Percentiles rank a stretch among this genome's conserved stretches.
phyloP scores from a whole-genome alignment of 176 grass and related monocot genomes.

The Puya raimondii region DNA sequence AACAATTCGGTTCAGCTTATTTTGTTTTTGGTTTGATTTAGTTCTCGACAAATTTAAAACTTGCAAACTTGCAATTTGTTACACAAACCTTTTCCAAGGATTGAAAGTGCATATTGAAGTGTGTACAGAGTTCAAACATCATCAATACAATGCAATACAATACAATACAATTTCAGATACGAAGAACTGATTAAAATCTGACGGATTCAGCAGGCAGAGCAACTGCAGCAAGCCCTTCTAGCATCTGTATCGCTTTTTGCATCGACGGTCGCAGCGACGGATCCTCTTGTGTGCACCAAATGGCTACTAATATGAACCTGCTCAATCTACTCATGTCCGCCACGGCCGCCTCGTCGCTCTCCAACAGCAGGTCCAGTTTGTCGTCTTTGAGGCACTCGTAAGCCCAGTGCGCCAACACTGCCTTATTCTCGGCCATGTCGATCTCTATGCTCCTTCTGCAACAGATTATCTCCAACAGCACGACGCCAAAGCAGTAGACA shows the following conservation, averaged over 20 bases:
- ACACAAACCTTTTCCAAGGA: no score
- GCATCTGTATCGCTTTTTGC: slow-evolving; percentile 3
- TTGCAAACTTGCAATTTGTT: no score
- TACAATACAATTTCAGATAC: no score
- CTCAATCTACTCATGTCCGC: not conserved
- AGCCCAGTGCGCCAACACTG: slow-evolving; percentile 2
- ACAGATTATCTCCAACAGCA: slow-evolving; percentile 10
- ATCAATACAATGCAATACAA: no score
- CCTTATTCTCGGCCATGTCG: not conserved
- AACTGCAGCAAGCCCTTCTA: slow-evolving; percentile 4
- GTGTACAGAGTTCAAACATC: no score
- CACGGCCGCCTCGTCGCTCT: not conserved
- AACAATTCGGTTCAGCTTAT: no score
- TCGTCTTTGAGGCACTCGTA: slow-evolving; percentile 2
- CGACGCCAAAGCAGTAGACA: slow-evolving; percentile 11
- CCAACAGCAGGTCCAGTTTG: not conserved
- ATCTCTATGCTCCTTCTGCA: slow-evolving; percentile 7
- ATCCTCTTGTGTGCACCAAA: slow-evolving; percentile 17
- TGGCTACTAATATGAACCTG: slow-evolving; percentile 2
- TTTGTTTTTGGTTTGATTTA: no score
- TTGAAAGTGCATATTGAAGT: no score
- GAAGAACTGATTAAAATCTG: no score
- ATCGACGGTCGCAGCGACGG: not conserved
- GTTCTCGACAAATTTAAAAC: no score
- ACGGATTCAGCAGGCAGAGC: not conserved